These are phyloP conservation scores for Guyanaporus albipodus DNA, from an alignment of 768 basidiomycete species.

Conservation along the genomic window DNA sequence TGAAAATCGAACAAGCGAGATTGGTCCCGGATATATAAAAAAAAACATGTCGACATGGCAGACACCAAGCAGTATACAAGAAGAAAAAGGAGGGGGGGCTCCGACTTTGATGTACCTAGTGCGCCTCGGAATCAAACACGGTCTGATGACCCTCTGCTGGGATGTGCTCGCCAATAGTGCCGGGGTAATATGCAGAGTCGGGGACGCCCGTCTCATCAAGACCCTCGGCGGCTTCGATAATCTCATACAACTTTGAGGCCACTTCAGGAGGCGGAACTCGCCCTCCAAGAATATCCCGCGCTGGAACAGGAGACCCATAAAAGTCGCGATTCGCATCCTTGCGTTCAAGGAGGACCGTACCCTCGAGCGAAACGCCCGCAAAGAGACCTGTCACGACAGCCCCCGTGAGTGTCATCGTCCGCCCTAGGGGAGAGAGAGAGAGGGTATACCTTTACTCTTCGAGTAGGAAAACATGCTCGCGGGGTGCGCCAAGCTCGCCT, in stretches of 20 bases:
- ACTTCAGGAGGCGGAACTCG: slow-evolving; percentile 97
- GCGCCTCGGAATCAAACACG: slow-evolving; percentile 74
- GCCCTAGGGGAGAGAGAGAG: no score
- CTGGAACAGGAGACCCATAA: slow-evolving; percentile 88
- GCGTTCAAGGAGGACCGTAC: slow-evolving; percentile 89
- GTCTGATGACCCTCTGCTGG: slow-evolving; percentile 44
- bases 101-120: no score
- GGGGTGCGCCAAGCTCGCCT: slow-evolving; percentile 85
- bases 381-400: slow-evolving; percentile 63
- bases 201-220: slow-evolving; percentile 83
- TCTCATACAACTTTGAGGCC: slow-evolving; percentile 86
- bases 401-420: background rate
- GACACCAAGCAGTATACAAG: background rate
- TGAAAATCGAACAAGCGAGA: background rate
- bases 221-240: slow-evolving; percentile 95
- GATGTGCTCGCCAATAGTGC: slow-evolving; percentile 56
- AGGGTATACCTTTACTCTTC: slow-evolving; percentile 77
- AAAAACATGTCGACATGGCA: background rate
- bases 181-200: slow-evolving; percentile 74
- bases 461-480: slow-evolving; percentile 98
- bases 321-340: slow-evolving; percentile 97
- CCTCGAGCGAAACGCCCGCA: slow-evolving; percentile 91
- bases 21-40: slow-evolving; percentile 13
- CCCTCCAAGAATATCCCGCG: slow-evolving; percentile 86
- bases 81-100: background rate